phyloP scores from a whole-genome alignment of 768 basidiomycete genomes.

The Rhodotorula sphaerocarpa region DNA sequence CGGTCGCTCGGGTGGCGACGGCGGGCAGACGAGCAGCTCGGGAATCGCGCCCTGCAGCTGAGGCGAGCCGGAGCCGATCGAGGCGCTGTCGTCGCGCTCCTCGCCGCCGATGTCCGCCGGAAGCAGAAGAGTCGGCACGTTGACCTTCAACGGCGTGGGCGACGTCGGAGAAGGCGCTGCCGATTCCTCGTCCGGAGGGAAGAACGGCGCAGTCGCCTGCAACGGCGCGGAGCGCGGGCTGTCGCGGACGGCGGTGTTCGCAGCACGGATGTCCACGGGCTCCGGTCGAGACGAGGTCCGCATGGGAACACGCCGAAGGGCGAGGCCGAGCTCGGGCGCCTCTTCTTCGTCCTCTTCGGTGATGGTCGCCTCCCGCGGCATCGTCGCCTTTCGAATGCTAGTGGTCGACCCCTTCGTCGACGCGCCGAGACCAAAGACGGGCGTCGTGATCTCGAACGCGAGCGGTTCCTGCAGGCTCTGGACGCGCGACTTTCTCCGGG shows the following conservation, averaged over 20 bases:
- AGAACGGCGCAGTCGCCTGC: neutral
- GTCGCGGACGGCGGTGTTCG: constrained; percentile 11
- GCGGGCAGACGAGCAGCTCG: constrained; percentile 33
- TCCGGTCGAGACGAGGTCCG: constrained; percentile 26
- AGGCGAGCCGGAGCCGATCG: constrained; percentile 2
- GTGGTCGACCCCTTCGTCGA: no score
- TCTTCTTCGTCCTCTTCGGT: no score
- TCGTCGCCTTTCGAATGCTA: neutral
- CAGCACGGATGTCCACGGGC: constrained; percentile 25
- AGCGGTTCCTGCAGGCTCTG: constrained; percentile 23
- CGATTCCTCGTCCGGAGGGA: no score
- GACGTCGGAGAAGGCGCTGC: no score
- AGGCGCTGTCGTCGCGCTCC: neutral
- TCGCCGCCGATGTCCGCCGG: no score
- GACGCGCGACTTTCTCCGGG: constrained; percentile 24
- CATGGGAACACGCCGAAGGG: no score
- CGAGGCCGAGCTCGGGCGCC: neutral
- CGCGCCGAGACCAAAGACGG: no score
- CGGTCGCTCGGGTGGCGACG: constrained; percentile 13
- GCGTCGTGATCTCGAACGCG: neutral
- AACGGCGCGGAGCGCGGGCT: constrained; percentile 8
- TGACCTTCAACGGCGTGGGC: no score
- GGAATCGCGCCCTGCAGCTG: constrained; percentile 19
- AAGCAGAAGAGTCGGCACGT: no score
- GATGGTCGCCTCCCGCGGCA: neutral